phyloP scores from a whole-genome alignment of 2,329 filamentous ascomycete genomes.

The Aureobasidium sp. region DNA sequence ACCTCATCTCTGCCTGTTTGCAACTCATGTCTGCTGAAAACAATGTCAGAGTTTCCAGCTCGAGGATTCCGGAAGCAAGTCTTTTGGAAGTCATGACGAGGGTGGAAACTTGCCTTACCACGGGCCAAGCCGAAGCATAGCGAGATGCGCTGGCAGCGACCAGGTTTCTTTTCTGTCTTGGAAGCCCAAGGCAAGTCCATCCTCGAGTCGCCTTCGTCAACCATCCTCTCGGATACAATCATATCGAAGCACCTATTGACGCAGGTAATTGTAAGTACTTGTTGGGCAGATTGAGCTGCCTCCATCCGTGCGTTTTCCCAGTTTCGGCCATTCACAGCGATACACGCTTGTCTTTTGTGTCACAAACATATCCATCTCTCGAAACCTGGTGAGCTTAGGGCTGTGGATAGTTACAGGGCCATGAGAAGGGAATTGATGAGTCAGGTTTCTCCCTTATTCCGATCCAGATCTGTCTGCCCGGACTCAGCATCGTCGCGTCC shows the following conservation, averaged over 20 bases:
- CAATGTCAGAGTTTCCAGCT: neutral
- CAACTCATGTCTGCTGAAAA: neutral
- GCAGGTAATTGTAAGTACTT: neutral
- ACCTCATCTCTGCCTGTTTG: conserved; percentile 1
- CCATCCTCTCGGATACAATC: neutral
- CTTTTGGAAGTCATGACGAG: neutral
- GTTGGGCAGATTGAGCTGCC: neutral
- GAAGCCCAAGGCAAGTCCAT: conserved; percentile 8
- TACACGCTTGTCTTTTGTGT: conserved; percentile 7
- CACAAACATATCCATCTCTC: neutral
- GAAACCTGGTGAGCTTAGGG: neutral
- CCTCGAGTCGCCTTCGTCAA: neutral
- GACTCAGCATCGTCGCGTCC: neutral
- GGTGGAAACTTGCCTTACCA: conserved; percentile 1
- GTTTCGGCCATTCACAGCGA: conserved; percentile 2
- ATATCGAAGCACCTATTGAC: neutral
- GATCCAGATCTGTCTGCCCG: conserved; percentile 10
- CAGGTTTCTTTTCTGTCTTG: neutral
- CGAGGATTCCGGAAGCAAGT: neutral
- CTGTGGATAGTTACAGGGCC: conserved; percentile 1
- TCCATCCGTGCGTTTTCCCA: neutral
- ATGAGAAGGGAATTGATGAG: conserved; percentile 4
- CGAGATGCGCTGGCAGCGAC: conserved; percentile 12
- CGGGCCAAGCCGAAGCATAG: conserved; percentile 12
- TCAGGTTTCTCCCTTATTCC: conserved; percentile 1